These are phyloP conservation scores for Fragosphaeria purpurea DNA, from an alignment of 2,329 filamentous ascomycete species.

Conservation along the genomic window DNA sequence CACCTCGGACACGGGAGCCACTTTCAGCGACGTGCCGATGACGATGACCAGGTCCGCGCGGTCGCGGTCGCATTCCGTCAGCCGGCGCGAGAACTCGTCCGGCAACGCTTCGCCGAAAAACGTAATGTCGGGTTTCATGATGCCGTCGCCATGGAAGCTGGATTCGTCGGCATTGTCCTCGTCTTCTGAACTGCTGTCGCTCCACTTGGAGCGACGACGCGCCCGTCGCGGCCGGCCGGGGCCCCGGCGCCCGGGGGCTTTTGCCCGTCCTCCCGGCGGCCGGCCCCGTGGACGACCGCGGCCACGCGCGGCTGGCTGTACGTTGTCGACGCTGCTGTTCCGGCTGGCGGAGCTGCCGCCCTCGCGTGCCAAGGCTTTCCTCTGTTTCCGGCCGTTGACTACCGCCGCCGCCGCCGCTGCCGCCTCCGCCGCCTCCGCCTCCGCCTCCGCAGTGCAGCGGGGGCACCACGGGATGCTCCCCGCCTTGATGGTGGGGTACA, in stretches of 20 bases:
- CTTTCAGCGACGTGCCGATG: slow-evolving; percentile 92
- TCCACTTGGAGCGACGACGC: slow-evolving; percentile 21
- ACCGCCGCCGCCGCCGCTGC: neutral
- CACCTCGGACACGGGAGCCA: slow-evolving; percentile 89
- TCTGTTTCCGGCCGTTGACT: slow-evolving; percentile 26
- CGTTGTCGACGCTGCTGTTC: slow-evolving; percentile 9
- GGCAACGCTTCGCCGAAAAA: slow-evolving; percentile 93
- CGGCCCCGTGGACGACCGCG: slow-evolving; percentile 19
- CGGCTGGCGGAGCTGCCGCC: slow-evolving; percentile 5
- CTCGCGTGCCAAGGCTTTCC: slow-evolving; percentile 2
- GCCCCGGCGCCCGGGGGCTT: slow-evolving; percentile 16
- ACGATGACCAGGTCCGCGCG: slow-evolving; percentile 84
- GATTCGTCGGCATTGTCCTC: slow-evolving; percentile 50
- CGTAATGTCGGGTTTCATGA: slow-evolving; percentile 97
- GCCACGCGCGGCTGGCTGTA: slow-evolving; percentile 8
- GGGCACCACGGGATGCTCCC: slow-evolving; percentile 69
- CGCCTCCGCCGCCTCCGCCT: neutral
- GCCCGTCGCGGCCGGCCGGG: slow-evolving; percentile 30
- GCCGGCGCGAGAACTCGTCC: slow-evolving; percentile 67
- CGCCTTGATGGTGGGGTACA: slow-evolving; percentile 69
- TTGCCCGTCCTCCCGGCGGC: slow-evolving; percentile 12
- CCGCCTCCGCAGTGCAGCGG: slow-evolving; percentile 47
- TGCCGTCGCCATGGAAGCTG: slow-evolving; percentile 49
- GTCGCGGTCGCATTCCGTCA: slow-evolving; percentile 72
- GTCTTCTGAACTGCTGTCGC: slow-evolving; percentile 35